Conservation (phyloP, 2,329 filamentous ascomycete species). For the Aspergillus spinulosporus region DNA sequence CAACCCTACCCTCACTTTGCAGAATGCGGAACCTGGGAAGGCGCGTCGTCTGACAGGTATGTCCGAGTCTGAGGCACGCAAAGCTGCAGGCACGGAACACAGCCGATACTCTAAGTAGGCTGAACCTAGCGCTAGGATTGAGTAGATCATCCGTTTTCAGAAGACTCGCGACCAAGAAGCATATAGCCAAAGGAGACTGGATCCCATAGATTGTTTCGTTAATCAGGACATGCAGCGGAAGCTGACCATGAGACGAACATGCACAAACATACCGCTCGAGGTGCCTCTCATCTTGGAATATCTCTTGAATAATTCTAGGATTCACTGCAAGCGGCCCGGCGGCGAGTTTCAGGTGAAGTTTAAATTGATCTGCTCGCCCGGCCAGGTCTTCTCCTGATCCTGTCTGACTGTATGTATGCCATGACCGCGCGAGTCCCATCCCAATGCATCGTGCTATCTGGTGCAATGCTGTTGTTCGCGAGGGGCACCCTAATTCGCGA, state of each 20-base stretch:
- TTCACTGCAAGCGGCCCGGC: neutral
- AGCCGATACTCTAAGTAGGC: neutral
- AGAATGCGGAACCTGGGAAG: neutral
- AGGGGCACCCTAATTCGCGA: neutral
- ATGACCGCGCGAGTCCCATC: neutral
- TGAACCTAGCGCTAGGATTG: neutral
- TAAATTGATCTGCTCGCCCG: neutral
- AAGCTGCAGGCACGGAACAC: constrained; percentile 6
- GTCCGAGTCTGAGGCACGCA: neutral
- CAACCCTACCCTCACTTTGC: neutral
- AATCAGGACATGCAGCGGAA: neutral
- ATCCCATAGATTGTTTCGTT: neutral
- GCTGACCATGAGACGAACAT: neutral
- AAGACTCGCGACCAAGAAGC: neutral
- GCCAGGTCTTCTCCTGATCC: neutral
- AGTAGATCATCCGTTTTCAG: neutral
- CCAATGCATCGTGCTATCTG: constrained; percentile 1
- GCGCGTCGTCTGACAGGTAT: neutral
- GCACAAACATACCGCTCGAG: neutral
- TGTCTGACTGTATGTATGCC: too few relatives aligned
- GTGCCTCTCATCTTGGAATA: neutral
- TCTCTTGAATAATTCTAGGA: neutral
- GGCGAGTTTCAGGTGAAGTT: neutral
- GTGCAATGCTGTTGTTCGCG: neutral
- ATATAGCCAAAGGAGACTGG: neutral